Base-by-base conservation (phyloP, 2,329 filamentous ascomycete species). In the Helicocarpus griseus region DNA sequence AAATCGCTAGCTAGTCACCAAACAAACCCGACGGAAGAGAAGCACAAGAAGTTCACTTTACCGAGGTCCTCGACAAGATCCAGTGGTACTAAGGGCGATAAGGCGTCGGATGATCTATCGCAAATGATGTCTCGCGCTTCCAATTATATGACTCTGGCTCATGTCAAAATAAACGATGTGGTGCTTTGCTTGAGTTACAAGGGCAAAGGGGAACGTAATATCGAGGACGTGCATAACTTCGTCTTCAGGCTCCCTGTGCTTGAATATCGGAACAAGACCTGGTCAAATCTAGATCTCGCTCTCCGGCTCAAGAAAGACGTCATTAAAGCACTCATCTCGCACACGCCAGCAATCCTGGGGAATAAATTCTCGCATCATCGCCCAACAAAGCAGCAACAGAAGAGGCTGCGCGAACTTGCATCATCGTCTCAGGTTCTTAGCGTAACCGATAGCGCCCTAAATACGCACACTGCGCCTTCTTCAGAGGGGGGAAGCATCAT, bases 251-350 rank as follows among this genome's bases (percentile, higher is more conserved):
- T 98, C 71, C 93, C 93, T 3, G 86, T 87, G 2, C 83, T 98
- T 44, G 93, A 98, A 67, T 97, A 95, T 73, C 83, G 89, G 57
- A 98, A 98, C 77, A 98, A 98, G 75, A 97, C 90, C 7, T 98
- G 93, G 93, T 96, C 89, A 5, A 98, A 97, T 66, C 79, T 98
- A 5, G 93, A 98, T 63, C 80, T 98, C 8, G 90, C 91, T 0
- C 77, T 97, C 45, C 86, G 89, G 13, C 77, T 98, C 50, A 97
- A 98, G 73, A 94, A 90, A 65, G 90, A 95, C 44, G 87, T 97
- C 53, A 88, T 95, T 64, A 87, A 89, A 63, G 91, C 93, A 0
- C 77, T 98, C 43, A 94, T 98, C 61, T 93, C 88, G 1, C 93
- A 98, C 64, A 90, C 91, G 0, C 93, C 93, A 33, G 89, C 93